These are phyloP conservation scores for Dendrobium nobile DNA, from an alignment of 106 monocot species.

Conservation along the genomic window DNA sequence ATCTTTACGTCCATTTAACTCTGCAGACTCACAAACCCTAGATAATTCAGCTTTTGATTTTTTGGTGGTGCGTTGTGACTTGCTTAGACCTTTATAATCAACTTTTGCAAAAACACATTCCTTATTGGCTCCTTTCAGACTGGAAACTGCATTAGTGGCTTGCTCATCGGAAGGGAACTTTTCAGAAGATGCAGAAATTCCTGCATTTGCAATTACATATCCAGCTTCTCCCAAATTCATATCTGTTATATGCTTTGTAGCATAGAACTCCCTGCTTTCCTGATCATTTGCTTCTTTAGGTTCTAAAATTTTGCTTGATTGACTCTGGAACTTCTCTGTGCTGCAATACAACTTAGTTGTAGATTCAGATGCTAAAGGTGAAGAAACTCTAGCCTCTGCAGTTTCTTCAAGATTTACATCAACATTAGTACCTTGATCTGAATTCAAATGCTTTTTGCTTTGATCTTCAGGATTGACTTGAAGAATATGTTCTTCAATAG, in stretches of 20 bases:
- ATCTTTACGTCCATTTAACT: neutral
- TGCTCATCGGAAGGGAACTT: neutral
- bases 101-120: neutral
- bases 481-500: neutral
- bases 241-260: neutral
- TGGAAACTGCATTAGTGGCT: neutral
- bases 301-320: conserved; percentile 1
- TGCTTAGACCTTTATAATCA: neutral
- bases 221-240: neutral
- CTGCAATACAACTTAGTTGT: neutral
- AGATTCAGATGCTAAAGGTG: neutral
- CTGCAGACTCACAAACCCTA: neutral
- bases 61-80: neutral
- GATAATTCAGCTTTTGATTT: neutral
- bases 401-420: conserved; percentile 2
- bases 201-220: neutral
- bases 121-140: neutral
- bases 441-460: neutral
- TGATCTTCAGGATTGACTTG: conserved; percentile 2
- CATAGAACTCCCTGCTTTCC: neutral
- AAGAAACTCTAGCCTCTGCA: neutral
- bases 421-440: neutral
- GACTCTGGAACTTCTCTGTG: neutral
- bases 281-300: neutral
- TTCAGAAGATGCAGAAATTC: neutral